A percentile compares a stretch with the other conserved stretches of the same genome.
phyloP scores from a whole-genome alignment of 371 early-diverging fungal species.

The Mucor saturninus region DNA sequence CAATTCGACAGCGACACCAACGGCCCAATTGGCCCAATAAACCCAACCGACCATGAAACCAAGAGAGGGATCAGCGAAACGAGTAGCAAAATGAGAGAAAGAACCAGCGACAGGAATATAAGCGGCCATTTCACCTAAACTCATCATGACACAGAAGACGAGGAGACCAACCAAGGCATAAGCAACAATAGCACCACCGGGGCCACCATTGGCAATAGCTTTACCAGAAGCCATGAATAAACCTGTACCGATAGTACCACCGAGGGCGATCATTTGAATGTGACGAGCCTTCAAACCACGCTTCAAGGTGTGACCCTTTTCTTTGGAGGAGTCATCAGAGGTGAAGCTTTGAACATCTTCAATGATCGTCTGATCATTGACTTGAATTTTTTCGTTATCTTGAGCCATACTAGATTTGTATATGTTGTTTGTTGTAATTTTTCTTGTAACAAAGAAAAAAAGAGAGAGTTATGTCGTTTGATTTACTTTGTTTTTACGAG shows the following conservation, averaged over 20 bases:
- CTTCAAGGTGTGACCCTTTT: slow-evolving; percentile 21
- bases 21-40: slow-evolving; percentile 87
- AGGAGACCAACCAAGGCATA: slow-evolving; percentile 78
- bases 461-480: slow-evolving; percentile 15
- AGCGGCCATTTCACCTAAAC: slow-evolving; percentile 89
- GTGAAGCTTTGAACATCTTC: slow-evolving; percentile 27
- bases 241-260: slow-evolving; percentile 82
- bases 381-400: slow-evolving; percentile 26
- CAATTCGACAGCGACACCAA: slow-evolving; percentile 82
- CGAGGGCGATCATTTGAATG: slow-evolving; percentile 67
- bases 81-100: slow-evolving; percentile 82
- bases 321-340: slow-evolving; percentile 10
- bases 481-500: slow-evolving; percentile 21
- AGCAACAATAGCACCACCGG: slow-evolving; percentile 74
- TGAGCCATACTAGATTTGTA: slow-evolving; percentile 8
- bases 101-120: slow-evolving; percentile 84
- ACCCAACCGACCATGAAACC: slow-evolving; percentile 81
- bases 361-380: slow-evolving; percentile 27
- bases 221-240: slow-evolving; percentile 89
- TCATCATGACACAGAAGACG: slow-evolving; percentile 83
- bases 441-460: slow-evolving; percentile 18
- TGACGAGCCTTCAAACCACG: slow-evolving; percentile 59
- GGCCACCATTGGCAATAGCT: slow-evolving; percentile 78
- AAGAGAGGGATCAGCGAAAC: slow-evolving; percentile 84
- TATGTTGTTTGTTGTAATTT: slow-evolving; percentile 12